Evolutionary conservation across 2,329 filamentous ascomycete species (phyloP).

Genomic region (Colletotrichum tropicale): DNA sequence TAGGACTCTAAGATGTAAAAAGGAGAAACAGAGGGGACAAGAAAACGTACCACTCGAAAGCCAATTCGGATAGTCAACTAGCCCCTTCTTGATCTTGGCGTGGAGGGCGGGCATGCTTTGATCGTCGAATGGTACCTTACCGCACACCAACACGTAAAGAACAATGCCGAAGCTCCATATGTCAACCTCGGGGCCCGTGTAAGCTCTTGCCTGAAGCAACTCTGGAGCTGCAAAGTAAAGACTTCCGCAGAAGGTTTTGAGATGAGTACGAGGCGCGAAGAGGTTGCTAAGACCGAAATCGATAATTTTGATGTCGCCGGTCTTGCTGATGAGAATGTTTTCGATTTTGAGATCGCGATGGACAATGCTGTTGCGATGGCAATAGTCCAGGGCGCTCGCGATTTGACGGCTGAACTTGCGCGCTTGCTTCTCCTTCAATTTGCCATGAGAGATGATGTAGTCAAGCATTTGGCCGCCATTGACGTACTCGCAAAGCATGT

Average conservation of each 20-base stretch:
- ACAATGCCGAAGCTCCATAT: slow-evolving; percentile 99
- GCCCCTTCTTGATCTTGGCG: slow-evolving; percentile 97
- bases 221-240: slow-evolving; percentile 98
- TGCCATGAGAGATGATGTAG: slow-evolving; percentile 98
- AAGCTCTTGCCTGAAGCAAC: slow-evolving; percentile 89
- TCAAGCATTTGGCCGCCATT: slow-evolving; percentile 99
- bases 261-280: slow-evolving; percentile 81
- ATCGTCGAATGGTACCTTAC: slow-evolving; percentile 98
- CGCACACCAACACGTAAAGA: slow-evolving; percentile 94
- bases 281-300: slow-evolving; percentile 98
- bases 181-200: slow-evolving; percentile 95
- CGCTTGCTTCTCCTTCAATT: slow-evolving; percentile 97
- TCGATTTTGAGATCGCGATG: slow-evolving; percentile 98
- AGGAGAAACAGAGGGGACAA: background rate
- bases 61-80: slow-evolving; percentile 95
- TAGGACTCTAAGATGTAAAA: slow-evolving; percentile 29
- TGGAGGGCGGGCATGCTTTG: slow-evolving; percentile 99
- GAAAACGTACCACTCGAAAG: slow-evolving; percentile 77
- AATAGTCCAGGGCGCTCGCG: slow-evolving; percentile 94
- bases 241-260: slow-evolving; percentile 98
- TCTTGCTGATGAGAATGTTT: slow-evolving; percentile 99
- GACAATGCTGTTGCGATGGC: slow-evolving; percentile 96
- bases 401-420: slow-evolving; percentile 98
- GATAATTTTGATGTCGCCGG: slow-evolving; percentile 98
- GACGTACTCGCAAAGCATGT: slow-evolving; percentile 99